A percentile compares a stretch with the other conserved stretches of the same genome.
These are phyloP conservation scores for Bimuria novae-zelandiae DNA, from an alignment of 2,329 filamentous ascomycete species.

Conservation along the genomic window DNA sequence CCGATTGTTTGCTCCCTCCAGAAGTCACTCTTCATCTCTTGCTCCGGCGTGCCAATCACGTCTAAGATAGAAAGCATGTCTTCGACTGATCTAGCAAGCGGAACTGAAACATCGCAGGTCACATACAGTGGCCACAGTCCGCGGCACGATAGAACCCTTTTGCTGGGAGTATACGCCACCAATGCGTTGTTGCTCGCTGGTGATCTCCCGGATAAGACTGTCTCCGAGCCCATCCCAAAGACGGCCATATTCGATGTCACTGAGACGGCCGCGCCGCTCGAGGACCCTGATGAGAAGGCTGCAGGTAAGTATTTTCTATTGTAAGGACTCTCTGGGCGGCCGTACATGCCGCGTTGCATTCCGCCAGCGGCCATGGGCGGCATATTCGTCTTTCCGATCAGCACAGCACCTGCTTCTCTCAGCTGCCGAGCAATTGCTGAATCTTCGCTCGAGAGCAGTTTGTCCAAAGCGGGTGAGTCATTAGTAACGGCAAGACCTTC, in stretches of 20 bases:
- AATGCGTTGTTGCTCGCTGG: conserved; percentile 63
- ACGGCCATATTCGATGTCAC: conserved; percentile 57
- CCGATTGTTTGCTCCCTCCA: conserved; percentile 59
- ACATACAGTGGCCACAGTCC: conserved; percentile 62
- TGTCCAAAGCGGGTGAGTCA: conserved; percentile 60
- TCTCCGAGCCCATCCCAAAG: conserved; percentile 61
- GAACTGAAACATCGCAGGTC: conserved; percentile 61
- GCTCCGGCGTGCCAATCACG: conserved; percentile 53
- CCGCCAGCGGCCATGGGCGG: conserved; percentile 64
- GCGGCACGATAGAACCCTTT: conserved; percentile 56
- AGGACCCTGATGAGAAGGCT: conserved; percentile 62
- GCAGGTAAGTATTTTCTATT: conserved; percentile 59
- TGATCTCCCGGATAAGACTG: conserved; percentile 60
- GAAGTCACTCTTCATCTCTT: conserved; percentile 54
- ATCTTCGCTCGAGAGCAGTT: conserved; percentile 57
- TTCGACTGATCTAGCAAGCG: conserved; percentile 56
- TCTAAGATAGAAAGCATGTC: conserved; percentile 58
- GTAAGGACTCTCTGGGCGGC: conserved; percentile 62
- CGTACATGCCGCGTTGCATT: conserved; percentile 62
- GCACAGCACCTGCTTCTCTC: conserved; percentile 55
- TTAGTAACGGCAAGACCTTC: conserved; percentile 58
- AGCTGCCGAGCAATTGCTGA: conserved; percentile 56
- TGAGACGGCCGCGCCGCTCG: conserved; percentile 60
- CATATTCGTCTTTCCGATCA: conserved; percentile 64
- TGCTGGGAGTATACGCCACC: conserved; percentile 61